Conservation (phyloP, 2,329 filamentous ascomycete genomes). For the Xylaria sp. region DNA sequence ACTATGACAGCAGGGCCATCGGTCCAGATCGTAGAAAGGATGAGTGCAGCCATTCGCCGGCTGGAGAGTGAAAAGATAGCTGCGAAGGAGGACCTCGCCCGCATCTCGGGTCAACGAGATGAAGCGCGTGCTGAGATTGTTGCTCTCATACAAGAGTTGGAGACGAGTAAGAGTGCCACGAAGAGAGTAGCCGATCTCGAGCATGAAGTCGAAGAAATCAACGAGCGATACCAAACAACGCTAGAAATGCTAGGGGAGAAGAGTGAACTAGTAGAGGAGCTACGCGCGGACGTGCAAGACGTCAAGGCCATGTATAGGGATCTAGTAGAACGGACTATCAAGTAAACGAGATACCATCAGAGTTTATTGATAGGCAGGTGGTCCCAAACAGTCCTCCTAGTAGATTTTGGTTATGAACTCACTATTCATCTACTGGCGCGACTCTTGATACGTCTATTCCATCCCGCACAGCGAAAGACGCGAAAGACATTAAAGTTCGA, state of each 20-base stretch:
- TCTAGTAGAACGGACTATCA: constrained; percentile 84
- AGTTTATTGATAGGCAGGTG: constrained; percentile 26
- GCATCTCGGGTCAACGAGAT: constrained; percentile 86
- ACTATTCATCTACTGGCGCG: constrained; percentile 24
- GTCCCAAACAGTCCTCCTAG: constrained; percentile 17
- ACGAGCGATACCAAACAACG: constrained; percentile 86
- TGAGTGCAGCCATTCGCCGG: constrained; percentile 91
- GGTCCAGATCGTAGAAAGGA: constrained; percentile 93
- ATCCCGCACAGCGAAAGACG: neutral
- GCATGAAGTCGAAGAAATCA: constrained; percentile 72
- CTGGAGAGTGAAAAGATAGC: constrained; percentile 92
- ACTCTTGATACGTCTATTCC: constrained; percentile 9
- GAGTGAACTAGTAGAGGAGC: constrained; percentile 92
- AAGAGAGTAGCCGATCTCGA: constrained; percentile 72
- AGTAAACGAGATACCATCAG: constrained; percentile 54
- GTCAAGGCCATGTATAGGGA: constrained; percentile 97
- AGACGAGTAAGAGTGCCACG: constrained; percentile 71
- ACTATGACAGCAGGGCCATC: constrained; percentile 91
- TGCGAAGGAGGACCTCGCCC: constrained; percentile 83
- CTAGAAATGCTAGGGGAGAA: constrained; percentile 97
- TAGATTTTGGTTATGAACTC: constrained; percentile 32
- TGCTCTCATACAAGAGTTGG: constrained; percentile 84
- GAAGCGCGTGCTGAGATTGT: constrained; percentile 95
- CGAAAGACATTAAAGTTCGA: constrained; percentile 62
- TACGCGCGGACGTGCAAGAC: constrained; percentile 88